phyloP scores from a whole-genome alignment of 768 basidiomycete genomes.

The Paxillus ammoniavirescens region DNA sequence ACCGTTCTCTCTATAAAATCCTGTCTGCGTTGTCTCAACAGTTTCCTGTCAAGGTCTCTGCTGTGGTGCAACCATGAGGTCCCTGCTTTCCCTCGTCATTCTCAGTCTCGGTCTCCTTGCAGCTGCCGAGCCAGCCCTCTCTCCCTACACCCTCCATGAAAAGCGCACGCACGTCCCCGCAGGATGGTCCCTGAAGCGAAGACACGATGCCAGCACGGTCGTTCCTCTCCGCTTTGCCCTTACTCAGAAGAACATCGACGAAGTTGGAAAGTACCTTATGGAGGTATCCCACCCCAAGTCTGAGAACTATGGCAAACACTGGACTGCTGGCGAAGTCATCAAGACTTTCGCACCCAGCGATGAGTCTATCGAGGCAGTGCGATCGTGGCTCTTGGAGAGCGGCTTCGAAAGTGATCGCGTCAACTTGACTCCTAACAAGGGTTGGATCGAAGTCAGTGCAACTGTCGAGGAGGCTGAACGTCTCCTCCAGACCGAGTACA shows the following conservation, averaged over 20 bases:
- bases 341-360: slow-evolving; percentile 28
- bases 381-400: slow-evolving; percentile 27
- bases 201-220: slow-evolving; percentile 30
- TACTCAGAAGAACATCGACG: slow-evolving; percentile 30
- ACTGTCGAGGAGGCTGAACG: slow-evolving; percentile 34
- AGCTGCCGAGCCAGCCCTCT: slow-evolving; percentile 16
- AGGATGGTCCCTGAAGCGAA: slow-evolving; percentile 38
- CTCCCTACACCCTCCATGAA: slow-evolving; percentile 37
- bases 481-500: slow-evolving; percentile 34
- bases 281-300: slow-evolving; percentile 35
- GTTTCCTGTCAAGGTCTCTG: neutral
- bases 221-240: slow-evolving; percentile 33
- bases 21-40: neutral
- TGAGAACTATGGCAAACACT: slow-evolving; percentile 32
- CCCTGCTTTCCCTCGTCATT: slow-evolving; percentile 13
- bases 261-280: slow-evolving; percentile 27
- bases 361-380: slow-evolving; percentile 25
- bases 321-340: slow-evolving; percentile 25
- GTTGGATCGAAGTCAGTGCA: slow-evolving; percentile 26
- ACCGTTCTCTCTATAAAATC: slow-evolving; percentile 12
- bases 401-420: slow-evolving; percentile 24
- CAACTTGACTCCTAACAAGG: slow-evolving; percentile 18
- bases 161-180: slow-evolving; percentile 34
- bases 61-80: slow-evolving; percentile 10
- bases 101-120: slow-evolving; percentile 18